These are phyloP conservation scores for Torulaspora globosa DNA, from an alignment of 1,139 yeast species.

Conservation along the genomic window DNA sequence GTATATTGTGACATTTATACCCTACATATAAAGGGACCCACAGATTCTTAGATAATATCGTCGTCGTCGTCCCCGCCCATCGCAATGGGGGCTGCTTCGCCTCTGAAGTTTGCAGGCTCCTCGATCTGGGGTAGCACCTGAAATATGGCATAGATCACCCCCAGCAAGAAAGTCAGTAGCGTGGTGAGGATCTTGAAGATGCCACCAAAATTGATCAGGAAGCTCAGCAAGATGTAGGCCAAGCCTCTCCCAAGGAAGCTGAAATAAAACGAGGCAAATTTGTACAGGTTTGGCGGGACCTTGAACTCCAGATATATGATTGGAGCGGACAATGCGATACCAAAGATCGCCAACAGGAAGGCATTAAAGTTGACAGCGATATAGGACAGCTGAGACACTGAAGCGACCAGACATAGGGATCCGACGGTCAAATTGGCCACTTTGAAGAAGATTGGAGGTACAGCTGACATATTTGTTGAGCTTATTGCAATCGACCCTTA, in stretches of 20 bases:
- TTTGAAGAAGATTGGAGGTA: constrained; percentile 43
- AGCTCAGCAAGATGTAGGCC: constrained; percentile 64
- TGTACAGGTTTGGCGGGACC: constrained; percentile 62
- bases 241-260: constrained; percentile 83
- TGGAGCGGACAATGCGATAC: constrained; percentile 57
- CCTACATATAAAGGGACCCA: not conserved
- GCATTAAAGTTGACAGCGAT: constrained; percentile 19
- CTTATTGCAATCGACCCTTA: not conserved
- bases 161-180: constrained; percentile 52
- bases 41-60: constrained; percentile 19
- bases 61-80: constrained; percentile 28
- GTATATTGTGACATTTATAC: constrained; percentile 3
- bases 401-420: constrained; percentile 48
- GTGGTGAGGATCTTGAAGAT: constrained; percentile 54
- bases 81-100: constrained; percentile 25
- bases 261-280: constrained; percentile 70
- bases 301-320: constrained; percentile 56
- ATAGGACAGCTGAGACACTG: constrained; percentile 21
- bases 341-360: constrained; percentile 32
- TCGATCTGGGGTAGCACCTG: constrained; percentile 76
- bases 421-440: constrained; percentile 64
- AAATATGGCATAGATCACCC: constrained; percentile 54
- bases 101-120: constrained; percentile 37
- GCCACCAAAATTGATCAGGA: constrained; percentile 58
- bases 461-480: constrained; percentile 13